A percentile compares a stretch with the other conserved stretches of the same genome.
These are phyloP conservation scores for Carex parvula DNA, from an alignment of 176 grass and related monocot species.

Conservation along the genomic window DNA sequence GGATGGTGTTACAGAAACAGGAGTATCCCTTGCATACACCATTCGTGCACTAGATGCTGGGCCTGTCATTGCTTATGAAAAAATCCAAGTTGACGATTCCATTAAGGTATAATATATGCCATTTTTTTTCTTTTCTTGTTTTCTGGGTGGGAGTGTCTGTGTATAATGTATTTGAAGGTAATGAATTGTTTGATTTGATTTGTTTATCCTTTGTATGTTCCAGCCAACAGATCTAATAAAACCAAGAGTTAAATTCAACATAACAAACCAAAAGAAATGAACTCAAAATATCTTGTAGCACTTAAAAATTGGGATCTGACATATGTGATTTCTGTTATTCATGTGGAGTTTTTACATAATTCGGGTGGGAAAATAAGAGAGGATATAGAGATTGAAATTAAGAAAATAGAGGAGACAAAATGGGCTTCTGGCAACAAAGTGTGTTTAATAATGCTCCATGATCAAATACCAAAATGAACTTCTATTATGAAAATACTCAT, in stretches of 20 bases:
- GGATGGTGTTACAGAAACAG: constrained; percentile 93
- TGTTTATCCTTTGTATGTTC: neutral
- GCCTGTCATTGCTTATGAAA: constrained; percentile 75
- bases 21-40: constrained; percentile 96
- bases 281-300: neutral
- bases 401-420: neutral
- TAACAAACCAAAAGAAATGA: neutral
- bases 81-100: constrained; percentile 57
- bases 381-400: neutral
- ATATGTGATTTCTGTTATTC: neutral
- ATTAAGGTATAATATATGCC: constrained; percentile 53
- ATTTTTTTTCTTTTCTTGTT: neutral
- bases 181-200: neutral
- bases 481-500: neutral
- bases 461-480: neutral
- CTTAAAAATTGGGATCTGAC: neutral
- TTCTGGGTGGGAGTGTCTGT: neutral
- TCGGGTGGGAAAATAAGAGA: neutral
- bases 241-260: neutral
- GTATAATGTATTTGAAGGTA: neutral
- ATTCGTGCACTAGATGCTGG: constrained; percentile 79
- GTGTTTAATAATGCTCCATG: neutral
- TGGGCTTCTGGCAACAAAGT: neutral
- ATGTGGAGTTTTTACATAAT: neutral
- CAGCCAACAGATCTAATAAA: neutral